Percentiles rank a stretch among this genome's conserved stretches.
These are phyloP conservation scores for Phytophthora niederhauseri DNA, from an alignment of 352 stramenopile genomes.

Conservation along the genomic window DNA sequence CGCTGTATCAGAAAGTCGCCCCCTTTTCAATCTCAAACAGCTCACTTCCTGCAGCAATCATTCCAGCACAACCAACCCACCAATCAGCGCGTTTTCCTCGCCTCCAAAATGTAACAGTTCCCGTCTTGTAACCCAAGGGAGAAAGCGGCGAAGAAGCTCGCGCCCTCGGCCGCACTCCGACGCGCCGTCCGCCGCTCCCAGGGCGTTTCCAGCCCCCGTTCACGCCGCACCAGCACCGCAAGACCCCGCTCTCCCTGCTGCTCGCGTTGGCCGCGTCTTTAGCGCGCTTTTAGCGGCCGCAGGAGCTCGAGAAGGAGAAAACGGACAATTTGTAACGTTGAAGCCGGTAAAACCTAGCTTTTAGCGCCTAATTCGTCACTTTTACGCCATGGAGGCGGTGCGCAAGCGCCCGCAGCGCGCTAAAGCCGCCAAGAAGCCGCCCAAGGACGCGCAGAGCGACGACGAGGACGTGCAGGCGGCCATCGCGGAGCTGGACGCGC, in stretches of 20 bases:
- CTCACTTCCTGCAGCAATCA: background rate
- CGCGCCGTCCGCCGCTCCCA: background rate
- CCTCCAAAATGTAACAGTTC: constrained; percentile 17
- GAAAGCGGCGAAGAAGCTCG: constrained; percentile 30
- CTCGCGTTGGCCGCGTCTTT: constrained; percentile 7
- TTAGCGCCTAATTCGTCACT: constrained; percentile 8
- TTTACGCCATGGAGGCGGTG: constrained; percentile 34
- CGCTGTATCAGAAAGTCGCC: background rate
- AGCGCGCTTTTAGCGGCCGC: constrained; percentile 7
- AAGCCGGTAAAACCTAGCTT: constrained; percentile 29
- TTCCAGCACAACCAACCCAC: background rate
- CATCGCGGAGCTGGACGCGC: constrained; percentile 22
- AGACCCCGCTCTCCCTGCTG: background rate
- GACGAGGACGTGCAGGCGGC: constrained; percentile 26
- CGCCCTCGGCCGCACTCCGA: background rate
- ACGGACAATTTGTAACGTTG: constrained; percentile 21
- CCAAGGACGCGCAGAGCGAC: background rate
- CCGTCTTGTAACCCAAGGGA: constrained; percentile 16
- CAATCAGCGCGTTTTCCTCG: constrained; percentile 22
- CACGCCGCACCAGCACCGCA: background rate
- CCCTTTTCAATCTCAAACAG: background rate
- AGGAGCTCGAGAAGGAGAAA: constrained; percentile 21
- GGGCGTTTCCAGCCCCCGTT: background rate
- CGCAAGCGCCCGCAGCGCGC: constrained; percentile 23
- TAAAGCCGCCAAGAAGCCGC: constrained; percentile 3